These are phyloP conservation scores for Lenzites betulinus DNA, from an alignment of 768 basidiomycete species.

Conservation along the genomic window DNA sequence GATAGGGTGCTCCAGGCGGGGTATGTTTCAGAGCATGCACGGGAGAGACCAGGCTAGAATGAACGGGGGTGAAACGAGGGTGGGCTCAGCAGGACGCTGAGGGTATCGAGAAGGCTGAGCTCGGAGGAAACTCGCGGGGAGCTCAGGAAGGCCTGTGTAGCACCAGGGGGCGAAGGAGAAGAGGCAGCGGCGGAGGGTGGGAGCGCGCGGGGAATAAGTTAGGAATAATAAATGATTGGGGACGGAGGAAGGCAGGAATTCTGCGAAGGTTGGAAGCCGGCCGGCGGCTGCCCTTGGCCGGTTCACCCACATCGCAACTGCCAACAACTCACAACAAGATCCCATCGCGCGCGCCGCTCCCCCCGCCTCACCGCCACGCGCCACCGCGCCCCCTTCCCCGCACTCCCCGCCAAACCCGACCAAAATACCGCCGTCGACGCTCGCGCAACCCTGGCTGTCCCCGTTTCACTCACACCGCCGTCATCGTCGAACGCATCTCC, in stretches of 20 bases:
- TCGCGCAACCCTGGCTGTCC: not conserved
- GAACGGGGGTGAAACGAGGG: slow-evolving; percentile 14
- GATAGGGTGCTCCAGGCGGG: slow-evolving; percentile 13
- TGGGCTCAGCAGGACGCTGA: slow-evolving; percentile 14
- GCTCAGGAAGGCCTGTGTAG: not conserved
- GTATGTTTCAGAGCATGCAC: slow-evolving; percentile 16
- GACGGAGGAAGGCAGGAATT: not conserved
- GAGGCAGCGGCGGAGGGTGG: not conserved
- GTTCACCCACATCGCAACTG: slow-evolving; percentile 1
- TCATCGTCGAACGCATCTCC: not conserved
- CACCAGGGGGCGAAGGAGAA: not conserved
- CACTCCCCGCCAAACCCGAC: not conserved
- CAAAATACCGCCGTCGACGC: too few relatives aligned
- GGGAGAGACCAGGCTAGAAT: slow-evolving; percentile 2
- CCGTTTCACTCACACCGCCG: not conserved
- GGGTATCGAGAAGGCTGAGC: slow-evolving; percentile 1
- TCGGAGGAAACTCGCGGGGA: slow-evolving; percentile 11
- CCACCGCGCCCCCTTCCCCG: slow-evolving; percentile 8
- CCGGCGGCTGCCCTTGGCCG: not conserved
- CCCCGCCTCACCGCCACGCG: slow-evolving; percentile 13
- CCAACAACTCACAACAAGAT: not conserved
- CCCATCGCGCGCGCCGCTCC: not conserved
- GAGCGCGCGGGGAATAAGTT: not conserved
- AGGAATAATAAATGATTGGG: slow-evolving; percentile 1
- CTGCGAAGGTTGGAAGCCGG: not conserved